A percentile compares a stretch with the other conserved stretches of the same genome.
phyloP scores from a whole-genome alignment of 2,329 filamentous ascomycete species.

The Aspergillus quadrilineatus region DNA sequence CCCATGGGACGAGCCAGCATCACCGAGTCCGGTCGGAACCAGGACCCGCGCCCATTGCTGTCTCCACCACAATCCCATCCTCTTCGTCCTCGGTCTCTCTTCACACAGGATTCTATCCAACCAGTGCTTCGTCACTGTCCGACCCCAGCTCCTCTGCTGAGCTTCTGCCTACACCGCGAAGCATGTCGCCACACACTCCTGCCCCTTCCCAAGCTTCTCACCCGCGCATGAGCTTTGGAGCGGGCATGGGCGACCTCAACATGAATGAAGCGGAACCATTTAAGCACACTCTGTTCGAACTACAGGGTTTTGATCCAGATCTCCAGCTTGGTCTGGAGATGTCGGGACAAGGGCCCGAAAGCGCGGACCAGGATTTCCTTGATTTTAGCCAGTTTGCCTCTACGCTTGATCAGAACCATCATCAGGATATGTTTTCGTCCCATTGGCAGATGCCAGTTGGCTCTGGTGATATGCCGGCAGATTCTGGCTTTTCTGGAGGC shows the following conservation, averaged over 20 bases:
- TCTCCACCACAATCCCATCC: background rate
- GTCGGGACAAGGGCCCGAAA: background rate
- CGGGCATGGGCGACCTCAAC: constrained; percentile 8
- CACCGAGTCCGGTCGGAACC: constrained; percentile 24
- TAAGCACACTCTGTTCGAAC: constrained; percentile 26
- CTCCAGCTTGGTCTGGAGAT: constrained; percentile 29
- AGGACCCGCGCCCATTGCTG: background rate
- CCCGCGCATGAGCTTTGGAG: constrained; percentile 6
- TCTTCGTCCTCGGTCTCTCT: background rate
- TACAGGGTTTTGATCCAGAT: constrained; percentile 22
- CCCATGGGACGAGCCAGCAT: constrained; percentile 21
- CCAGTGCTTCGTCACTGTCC: constrained; percentile 5
- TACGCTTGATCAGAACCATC: constrained; percentile 24
- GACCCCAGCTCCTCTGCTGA: constrained; percentile 24
- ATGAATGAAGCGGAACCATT: constrained; percentile 14
- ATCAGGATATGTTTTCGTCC: background rate
- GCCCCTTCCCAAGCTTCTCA: constrained; percentile 7
- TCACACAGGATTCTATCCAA: background rate
- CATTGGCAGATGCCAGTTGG: constrained; percentile 1
- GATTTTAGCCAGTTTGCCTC: constrained; percentile 32
- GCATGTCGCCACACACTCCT: constrained; percentile 15
- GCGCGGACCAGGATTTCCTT: constrained; percentile 18
- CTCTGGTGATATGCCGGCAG: background rate
- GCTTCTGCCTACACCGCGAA: constrained; percentile 31
- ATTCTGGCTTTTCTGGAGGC: background rate